phyloP scores from a whole-genome alignment of 129 eudicot genomes.

The Lactuca saligna region DNA sequence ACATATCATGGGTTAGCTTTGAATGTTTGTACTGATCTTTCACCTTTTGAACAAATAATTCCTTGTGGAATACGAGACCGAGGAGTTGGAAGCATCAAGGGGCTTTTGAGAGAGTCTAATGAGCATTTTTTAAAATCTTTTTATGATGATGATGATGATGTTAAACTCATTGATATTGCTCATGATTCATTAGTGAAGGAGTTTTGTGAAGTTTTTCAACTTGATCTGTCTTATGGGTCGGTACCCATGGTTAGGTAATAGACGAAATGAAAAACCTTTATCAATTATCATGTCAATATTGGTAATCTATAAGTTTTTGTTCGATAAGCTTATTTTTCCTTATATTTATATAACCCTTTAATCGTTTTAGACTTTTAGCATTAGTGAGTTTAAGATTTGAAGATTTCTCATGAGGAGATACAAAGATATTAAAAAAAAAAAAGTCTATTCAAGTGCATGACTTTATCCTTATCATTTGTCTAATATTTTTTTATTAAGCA shows the following conservation, averaged over 20 bases:
- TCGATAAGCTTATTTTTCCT: no score
- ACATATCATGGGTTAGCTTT: slow-evolving; percentile 84
- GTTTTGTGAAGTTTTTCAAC: slow-evolving; percentile 72
- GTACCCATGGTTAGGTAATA: background rate
- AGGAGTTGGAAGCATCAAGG: slow-evolving; percentile 80
- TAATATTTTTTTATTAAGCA: no score
- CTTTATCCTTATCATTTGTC: no score
- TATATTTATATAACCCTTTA: no score
- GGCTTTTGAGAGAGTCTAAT: slow-evolving; percentile 23
- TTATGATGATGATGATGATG: slow-evolving; percentile 36
- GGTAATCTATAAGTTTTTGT: no score
- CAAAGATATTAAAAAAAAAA: no score
- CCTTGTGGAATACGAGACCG: slow-evolving; percentile 86
- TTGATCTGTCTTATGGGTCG: slow-evolving; percentile 41
- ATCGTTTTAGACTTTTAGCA: no score
- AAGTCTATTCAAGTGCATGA: no score
- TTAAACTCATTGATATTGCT: slow-evolving; percentile 47
- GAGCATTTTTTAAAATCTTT: slow-evolving; percentile 9
- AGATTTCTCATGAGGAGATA: no score
- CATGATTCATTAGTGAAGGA: slow-evolving; percentile 54
- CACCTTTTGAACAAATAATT: slow-evolving; percentile 58
- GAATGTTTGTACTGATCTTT: slow-evolving; percentile 61
- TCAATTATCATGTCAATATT: no score
- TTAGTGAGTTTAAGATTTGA: no score
- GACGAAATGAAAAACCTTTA: no score